A percentile compares a stretch with the other conserved stretches of the same genome.
phyloP scores from a whole-genome alignment of 352 stramenopile species.

The Phytophthora europaea region DNA sequence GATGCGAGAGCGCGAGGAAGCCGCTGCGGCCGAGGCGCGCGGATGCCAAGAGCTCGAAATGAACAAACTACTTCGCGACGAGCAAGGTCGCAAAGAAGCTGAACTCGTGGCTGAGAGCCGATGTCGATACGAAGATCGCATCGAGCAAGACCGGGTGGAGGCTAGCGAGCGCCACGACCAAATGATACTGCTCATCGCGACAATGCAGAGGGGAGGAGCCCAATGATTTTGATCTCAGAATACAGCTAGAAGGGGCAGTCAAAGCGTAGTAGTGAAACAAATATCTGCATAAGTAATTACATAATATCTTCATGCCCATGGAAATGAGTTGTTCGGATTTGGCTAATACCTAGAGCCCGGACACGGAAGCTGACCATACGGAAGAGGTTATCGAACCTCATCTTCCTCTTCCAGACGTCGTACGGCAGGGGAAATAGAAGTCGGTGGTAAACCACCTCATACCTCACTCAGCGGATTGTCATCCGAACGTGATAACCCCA shows the following conservation, averaged over 20 bases:
- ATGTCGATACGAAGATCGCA: background rate
- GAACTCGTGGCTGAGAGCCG: background rate
- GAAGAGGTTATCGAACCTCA: background rate
- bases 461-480: slow-evolving; percentile 1
- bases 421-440: background rate
- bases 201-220: background rate
- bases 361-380: background rate
- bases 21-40: background rate
- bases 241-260: no score
- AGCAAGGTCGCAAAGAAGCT: background rate
- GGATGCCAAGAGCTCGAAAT: background rate
- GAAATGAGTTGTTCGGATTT: slow-evolving; percentile 10
- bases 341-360: background rate
- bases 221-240: background rate
- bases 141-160: background rate
- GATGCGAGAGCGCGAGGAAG: background rate
- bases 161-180: background rate
- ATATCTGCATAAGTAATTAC: background rate
- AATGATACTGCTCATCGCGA: background rate
- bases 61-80: background rate
- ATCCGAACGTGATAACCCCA: background rate
- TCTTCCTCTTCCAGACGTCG: background rate
- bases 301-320: background rate
- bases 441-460: background rate
- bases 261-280: background rate